These are phyloP conservation scores for Penicillium coprophilum DNA, from an alignment of 495 filamentous ascomycete species.

Conservation along the genomic window DNA sequence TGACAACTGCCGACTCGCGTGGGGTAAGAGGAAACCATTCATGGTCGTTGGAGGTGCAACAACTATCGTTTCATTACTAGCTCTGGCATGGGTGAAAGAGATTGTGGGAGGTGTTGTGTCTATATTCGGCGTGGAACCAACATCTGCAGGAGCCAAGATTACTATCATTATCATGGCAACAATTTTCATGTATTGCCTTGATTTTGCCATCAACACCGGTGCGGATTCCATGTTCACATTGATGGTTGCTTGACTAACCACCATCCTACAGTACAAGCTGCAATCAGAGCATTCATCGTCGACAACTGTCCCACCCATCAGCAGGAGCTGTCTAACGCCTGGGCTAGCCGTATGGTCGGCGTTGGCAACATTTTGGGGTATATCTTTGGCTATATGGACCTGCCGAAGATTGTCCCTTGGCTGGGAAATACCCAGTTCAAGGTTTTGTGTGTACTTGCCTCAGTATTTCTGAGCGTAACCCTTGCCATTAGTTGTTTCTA, in stretches of 20 bases:
- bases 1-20: constrained; percentile 75
- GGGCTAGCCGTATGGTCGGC: constrained; percentile 78
- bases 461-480: constrained; percentile 64
- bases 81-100: constrained; percentile 80
- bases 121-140: constrained; percentile 67
- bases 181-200: constrained; percentile 78
- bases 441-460: constrained; percentile 79
- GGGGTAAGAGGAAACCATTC: constrained; percentile 86
- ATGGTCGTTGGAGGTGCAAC: constrained; percentile 75
- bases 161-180: constrained; percentile 70
- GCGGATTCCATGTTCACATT: constrained; percentile 26
- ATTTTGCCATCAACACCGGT: constrained; percentile 94
- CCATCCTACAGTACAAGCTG: constrained; percentile 68
- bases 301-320: constrained; percentile 87
- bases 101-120: constrained; percentile 67
- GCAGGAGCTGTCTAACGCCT: constrained; percentile 84
- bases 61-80: constrained; percentile 70
- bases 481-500: constrained; percentile 61
- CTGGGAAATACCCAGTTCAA: constrained; percentile 87
- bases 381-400: constrained; percentile 73
- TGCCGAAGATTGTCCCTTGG: constrained; percentile 69
- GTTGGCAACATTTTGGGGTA: constrained; percentile 87
- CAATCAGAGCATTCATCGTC: constrained; percentile 84
- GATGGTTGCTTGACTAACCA: background rate
- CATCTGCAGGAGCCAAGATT: constrained; percentile 59